Evolutionary conservation across 352 stramenopile species (phyloP).

Genomic region (Globisporangium alternatum): DNA sequence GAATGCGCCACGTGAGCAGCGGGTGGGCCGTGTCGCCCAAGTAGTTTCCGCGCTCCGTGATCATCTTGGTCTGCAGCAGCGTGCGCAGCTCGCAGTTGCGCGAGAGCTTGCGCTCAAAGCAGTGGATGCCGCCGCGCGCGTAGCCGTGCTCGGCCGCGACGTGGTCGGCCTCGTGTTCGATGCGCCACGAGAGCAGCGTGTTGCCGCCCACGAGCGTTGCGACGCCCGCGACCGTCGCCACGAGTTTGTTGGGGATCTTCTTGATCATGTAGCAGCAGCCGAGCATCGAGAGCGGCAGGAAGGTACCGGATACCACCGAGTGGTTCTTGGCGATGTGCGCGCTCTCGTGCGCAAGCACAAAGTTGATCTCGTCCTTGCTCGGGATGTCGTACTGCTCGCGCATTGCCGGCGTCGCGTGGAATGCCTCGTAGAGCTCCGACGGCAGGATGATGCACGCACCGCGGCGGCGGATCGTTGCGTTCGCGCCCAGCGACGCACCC

Average conservation of each 20-base stretch:
- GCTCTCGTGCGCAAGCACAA: slow-evolving; percentile 80
- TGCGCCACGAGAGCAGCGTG: slow-evolving; percentile 68
- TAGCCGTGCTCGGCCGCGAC: slow-evolving; percentile 67
- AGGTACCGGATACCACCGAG: slow-evolving; percentile 54
- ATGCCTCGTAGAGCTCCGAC: slow-evolving; percentile 78
- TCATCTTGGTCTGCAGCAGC: slow-evolving; percentile 58
- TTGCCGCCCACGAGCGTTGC: slow-evolving; percentile 49
- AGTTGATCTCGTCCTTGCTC: slow-evolving; percentile 73
- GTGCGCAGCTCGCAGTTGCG: slow-evolving; percentile 72
- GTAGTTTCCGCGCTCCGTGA: slow-evolving; percentile 80
- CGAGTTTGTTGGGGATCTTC: slow-evolving; percentile 74
- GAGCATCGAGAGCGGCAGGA: slow-evolving; percentile 63
- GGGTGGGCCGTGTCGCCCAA: slow-evolving; percentile 76
- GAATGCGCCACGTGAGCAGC: slow-evolving; percentile 69
- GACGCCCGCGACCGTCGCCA: slow-evolving; percentile 47
- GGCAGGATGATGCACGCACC: slow-evolving; percentile 73
- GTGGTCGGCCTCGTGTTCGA: slow-evolving; percentile 81
- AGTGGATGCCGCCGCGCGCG: slow-evolving; percentile 62
- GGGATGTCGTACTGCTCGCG: slow-evolving; percentile 56
- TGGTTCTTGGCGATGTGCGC: slow-evolving; percentile 84
- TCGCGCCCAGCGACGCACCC: slow-evolving; percentile 62
- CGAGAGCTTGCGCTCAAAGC: slow-evolving; percentile 71
- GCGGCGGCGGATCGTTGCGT: slow-evolving; percentile 48
- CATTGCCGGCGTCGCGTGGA: slow-evolving; percentile 49
- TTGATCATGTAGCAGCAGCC: slow-evolving; percentile 47